Percentiles rank a stretch among this genome's conserved stretches.
Conservation (phyloP, 2,329 filamentous ascomycete genomes). For the Drechslerella dactyloides region DNA sequence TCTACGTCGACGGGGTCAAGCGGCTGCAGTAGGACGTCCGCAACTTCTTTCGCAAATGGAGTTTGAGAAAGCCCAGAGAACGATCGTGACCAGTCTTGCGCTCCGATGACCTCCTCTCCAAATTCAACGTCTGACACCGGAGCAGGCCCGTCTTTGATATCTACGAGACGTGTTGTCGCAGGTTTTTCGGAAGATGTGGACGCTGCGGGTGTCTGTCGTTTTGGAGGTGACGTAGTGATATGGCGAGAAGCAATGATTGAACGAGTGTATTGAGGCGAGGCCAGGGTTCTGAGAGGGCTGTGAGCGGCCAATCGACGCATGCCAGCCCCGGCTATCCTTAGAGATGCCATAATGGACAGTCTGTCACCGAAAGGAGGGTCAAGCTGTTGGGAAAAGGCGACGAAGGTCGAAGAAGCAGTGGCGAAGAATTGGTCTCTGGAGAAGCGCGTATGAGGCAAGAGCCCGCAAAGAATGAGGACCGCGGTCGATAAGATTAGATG, state of each 20-base stretch:
- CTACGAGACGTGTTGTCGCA: slow-evolving; percentile 10
- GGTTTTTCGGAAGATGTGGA: slow-evolving; percentile 8
- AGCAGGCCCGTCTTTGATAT: slow-evolving; percentile 39
- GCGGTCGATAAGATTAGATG: slow-evolving; percentile 49
- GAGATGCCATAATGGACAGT: slow-evolving; percentile 17
- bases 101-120: slow-evolving; percentile 32
- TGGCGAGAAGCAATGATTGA: slow-evolving; percentile 11
- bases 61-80: slow-evolving; percentile 77
- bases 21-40: slow-evolving; percentile 71
- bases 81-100: slow-evolving; percentile 80
- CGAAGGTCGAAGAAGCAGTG: neutral
- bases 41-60: slow-evolving; percentile 74
- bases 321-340: slow-evolving; percentile 25
- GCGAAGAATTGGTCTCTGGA: slow-evolving; percentile 2
- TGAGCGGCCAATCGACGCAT: slow-evolving; percentile 26
- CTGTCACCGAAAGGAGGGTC: neutral
- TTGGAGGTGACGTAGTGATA: slow-evolving; percentile 30
- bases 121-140: slow-evolving; percentile 18
- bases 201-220: slow-evolving; percentile 26
- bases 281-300: slow-evolving; percentile 12
- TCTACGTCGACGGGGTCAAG: slow-evolving; percentile 80
- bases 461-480: slow-evolving; percentile 3
- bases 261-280: slow-evolving; percentile 22
- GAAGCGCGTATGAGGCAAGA: neutral
- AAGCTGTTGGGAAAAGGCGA: neutral